Percentiles rank a stretch among this genome's conserved stretches.
Conservation (phyloP, 108 stramenopile genomes). For the Conticribra guillardii region DNA sequence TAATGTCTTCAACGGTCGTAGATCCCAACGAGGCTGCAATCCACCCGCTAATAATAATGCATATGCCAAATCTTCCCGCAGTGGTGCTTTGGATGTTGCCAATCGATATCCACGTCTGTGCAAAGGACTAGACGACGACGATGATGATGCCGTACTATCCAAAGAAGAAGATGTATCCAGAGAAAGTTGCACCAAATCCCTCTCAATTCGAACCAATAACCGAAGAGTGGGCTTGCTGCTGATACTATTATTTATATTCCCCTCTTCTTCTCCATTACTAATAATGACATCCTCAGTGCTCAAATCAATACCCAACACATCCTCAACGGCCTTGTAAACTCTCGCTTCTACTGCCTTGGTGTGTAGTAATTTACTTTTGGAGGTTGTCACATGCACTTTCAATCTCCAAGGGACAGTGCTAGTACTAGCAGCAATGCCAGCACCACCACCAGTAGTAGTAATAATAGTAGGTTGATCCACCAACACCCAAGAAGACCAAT, state of each 20-base stretch:
- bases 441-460: background rate
- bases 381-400: conserved; percentile 59
- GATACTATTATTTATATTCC: background rate
- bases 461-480: background rate
- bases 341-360: conserved; percentile 67
- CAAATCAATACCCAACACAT: conserved; percentile 42
- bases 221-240: conserved; percentile 28
- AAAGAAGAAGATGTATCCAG: conserved; percentile 57
- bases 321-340: conserved; percentile 49
- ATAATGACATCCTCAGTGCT: conserved; percentile 7
- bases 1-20: conserved; percentile 17
- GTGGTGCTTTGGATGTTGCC: conserved; percentile 69
- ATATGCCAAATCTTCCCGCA: conserved; percentile 82
- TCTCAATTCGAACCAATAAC: conserved; percentile 52
- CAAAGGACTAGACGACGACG: conserved; percentile 45
- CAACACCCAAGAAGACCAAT: conserved; percentile 51
- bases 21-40: conserved; percentile 50
- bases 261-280: background rate
- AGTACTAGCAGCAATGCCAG: background rate
- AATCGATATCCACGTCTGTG: conserved; percentile 79
- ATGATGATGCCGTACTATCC: too few species aligned
- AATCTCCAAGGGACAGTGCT: conserved; percentile 27
- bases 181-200: conserved; percentile 68
- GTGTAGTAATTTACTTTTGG: conserved; percentile 75
- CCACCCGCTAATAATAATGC: conserved; percentile 64